phyloP scores from a whole-genome alignment of 768 basidiomycete genomes.

The Clathrus columnatus region DNA sequence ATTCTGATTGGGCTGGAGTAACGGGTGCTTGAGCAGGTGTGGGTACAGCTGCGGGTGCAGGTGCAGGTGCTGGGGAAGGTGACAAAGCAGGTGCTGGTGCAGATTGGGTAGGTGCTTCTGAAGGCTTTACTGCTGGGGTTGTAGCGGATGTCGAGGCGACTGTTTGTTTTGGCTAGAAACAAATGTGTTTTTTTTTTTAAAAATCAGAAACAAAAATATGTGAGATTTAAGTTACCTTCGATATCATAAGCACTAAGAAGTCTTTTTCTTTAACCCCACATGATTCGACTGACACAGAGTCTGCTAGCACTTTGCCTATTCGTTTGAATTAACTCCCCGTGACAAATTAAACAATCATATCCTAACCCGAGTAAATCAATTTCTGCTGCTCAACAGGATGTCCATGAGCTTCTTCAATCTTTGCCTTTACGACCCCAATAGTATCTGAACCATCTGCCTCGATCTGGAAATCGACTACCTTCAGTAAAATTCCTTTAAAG shows the following conservation, averaged over 20 bases:
- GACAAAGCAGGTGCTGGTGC: slow-evolving; percentile 26
- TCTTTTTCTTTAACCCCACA: slow-evolving; percentile 97
- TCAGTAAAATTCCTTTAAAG: background rate
- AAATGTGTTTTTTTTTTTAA: too few relatives aligned
- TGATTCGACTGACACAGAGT: slow-evolving; percentile 80
- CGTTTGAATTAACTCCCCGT: slow-evolving; percentile 2
- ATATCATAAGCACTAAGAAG: slow-evolving; percentile 98
- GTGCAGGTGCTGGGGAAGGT: slow-evolving; percentile 22
- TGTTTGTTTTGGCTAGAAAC: slow-evolving; percentile 49
- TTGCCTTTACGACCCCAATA: slow-evolving; percentile 69
- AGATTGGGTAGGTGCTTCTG: slow-evolving; percentile 22
- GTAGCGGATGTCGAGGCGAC: slow-evolving; percentile 24
- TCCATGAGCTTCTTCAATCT: slow-evolving; percentile 69
- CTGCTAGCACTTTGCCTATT: slow-evolving; percentile 82
- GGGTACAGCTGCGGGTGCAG: slow-evolving; percentile 27
- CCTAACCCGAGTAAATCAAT: slow-evolving; percentile 86
- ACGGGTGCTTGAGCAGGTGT: slow-evolving; percentile 22
- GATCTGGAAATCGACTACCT: slow-evolving; percentile 34
- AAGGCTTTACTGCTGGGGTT: slow-evolving; percentile 21
- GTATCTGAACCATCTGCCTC: slow-evolving; percentile 73
- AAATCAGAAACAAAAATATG: background rate
- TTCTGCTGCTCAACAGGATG: slow-evolving; percentile 75
- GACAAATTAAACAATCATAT: slow-evolving; percentile 9
- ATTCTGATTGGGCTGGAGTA: slow-evolving; percentile 28
- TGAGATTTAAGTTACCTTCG: slow-evolving; percentile 56